phyloP scores from a whole-genome alignment of 768 basidiomycete species.

The Sarcomyxa edulis region DNA sequence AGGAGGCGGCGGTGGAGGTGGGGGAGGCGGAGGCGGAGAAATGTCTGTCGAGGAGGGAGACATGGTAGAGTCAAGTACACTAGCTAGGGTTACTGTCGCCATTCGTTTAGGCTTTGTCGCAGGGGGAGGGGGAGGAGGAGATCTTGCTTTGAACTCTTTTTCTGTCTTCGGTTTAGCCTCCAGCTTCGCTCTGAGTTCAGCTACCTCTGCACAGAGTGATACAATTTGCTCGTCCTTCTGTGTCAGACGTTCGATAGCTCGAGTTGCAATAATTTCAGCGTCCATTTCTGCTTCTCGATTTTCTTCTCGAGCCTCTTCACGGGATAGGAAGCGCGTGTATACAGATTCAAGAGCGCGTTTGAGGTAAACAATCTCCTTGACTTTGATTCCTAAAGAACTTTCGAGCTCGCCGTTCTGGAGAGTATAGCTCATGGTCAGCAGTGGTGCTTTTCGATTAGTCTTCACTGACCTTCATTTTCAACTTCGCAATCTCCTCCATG shows the following conservation, averaged over 20 bases:
- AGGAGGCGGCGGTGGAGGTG: conserved; percentile 9
- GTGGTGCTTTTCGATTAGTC: too few relatives aligned
- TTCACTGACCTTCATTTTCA: conserved; percentile 60
- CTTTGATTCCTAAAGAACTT: conserved; percentile 38
- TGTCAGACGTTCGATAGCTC: conserved; percentile 62
- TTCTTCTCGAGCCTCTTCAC: conserved; percentile 47
- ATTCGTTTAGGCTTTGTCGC: conserved; percentile 29
- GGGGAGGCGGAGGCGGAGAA: conserved; percentile 15
- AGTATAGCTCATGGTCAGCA: conserved; percentile 1
- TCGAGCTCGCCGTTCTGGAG: conserved; percentile 53
- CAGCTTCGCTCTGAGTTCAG: conserved; percentile 45
- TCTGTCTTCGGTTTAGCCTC: conserved; percentile 54
- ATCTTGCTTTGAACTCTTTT: conserved; percentile 65
- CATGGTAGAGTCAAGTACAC: not conserved
- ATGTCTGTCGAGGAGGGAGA: conserved; percentile 5
- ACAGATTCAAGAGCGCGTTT: conserved; percentile 87
- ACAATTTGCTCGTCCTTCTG: conserved; percentile 65
- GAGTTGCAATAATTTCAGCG: conserved; percentile 62
- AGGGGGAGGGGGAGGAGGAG: conserved; percentile 58
- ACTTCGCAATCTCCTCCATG: conserved; percentile 67
- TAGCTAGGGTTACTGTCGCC: conserved; percentile 8
- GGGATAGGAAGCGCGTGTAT: conserved; percentile 67
- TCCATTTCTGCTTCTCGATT: conserved; percentile 49
- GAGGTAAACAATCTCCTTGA: conserved; percentile 72
- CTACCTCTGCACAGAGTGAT: conserved; percentile 43